A percentile compares a stretch with the other conserved stretches of the same genome.
Conservation (phyloP, 768 basidiomycete species). For the Leucosporidium scottii region DNA sequence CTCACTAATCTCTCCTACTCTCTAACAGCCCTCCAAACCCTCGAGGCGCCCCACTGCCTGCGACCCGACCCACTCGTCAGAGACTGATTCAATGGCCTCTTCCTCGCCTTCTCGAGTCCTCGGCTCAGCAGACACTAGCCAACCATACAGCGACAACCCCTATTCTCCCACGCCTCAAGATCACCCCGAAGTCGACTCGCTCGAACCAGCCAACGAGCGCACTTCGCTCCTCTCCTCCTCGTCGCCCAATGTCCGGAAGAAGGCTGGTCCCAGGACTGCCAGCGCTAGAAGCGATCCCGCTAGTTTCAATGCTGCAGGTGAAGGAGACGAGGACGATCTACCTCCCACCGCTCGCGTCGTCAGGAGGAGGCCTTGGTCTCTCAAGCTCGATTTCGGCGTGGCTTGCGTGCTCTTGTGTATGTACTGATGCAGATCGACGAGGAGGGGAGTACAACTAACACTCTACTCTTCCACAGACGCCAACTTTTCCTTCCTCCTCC, state of each 20-base stretch:
- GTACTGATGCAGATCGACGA: neutral
- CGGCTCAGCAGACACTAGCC: too few relatives aligned
- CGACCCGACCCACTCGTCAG: too few relatives aligned
- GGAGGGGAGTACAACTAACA: neutral
- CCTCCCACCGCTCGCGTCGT: neutral
- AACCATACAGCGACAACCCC: neutral
- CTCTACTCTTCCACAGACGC: neutral
- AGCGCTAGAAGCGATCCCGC: neutral
- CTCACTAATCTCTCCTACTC: too few relatives aligned
- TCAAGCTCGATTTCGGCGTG: conserved; percentile 14
- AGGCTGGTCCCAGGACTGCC: conserved; percentile 19
- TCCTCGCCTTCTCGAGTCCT: too few relatives aligned
- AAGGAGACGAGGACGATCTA: neutral
- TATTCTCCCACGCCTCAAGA: neutral
- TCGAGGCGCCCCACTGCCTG: too few relatives aligned
- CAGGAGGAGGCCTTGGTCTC: conserved; percentile 3
- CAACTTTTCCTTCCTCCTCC: conserved; percentile 25
- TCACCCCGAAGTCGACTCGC: neutral
- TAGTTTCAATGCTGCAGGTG: conserved; percentile 2
- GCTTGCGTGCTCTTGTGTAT: conserved; percentile 18
- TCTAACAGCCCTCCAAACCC: too few relatives aligned
- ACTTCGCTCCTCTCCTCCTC: neutral
- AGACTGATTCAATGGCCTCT: too few relatives aligned
- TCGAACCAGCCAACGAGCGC: conserved; percentile 8
- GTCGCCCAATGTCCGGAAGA: neutral